These are phyloP conservation scores for Candida sanyaensis DNA, from an alignment of 1,139 yeast species.

Conservation along the genomic window DNA sequence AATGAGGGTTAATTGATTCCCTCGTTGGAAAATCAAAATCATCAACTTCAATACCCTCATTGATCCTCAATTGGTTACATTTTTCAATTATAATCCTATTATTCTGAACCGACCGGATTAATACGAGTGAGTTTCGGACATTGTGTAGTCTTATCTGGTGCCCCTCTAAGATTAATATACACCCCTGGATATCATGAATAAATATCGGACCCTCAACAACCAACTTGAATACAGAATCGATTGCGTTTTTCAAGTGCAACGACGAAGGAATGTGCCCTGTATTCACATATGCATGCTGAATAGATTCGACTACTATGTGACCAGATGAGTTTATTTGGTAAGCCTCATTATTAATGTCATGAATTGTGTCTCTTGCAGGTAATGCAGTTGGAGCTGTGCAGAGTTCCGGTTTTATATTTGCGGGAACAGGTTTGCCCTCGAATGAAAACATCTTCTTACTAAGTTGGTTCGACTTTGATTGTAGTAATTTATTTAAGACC, in stretches of 20 bases:
- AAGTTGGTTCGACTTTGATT: constrained; percentile 3
- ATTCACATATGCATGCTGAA: background rate
- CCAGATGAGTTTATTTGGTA: background rate
- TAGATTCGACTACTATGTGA: background rate
- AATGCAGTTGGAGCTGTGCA: background rate
- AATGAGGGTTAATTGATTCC: constrained; percentile 18
- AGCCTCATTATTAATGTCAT: background rate
- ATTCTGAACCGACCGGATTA: constrained; percentile 21
- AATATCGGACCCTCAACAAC: constrained; percentile 2
- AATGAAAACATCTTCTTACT: constrained; percentile 3
- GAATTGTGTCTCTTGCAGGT: background rate
- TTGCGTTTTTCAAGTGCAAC: constrained; percentile 1
- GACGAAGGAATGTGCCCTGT: background rate
- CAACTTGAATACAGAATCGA: background rate
- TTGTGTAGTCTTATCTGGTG: constrained; percentile 47
- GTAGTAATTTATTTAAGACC: background rate
- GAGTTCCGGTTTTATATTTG: background rate
- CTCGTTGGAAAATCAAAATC: constrained; percentile 16
- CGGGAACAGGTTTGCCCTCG: constrained; percentile 1
- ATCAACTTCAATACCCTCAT: constrained; percentile 11
- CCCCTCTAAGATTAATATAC: constrained; percentile 28
- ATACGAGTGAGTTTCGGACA: constrained; percentile 21
- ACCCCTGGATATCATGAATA: constrained; percentile 19
- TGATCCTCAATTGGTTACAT: constrained; percentile 21
- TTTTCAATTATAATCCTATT: constrained; percentile 37